These are phyloP conservation scores for Fusarium buharicum DNA, from an alignment of 2,329 filamentous ascomycete genomes.

Conservation along the genomic window DNA sequence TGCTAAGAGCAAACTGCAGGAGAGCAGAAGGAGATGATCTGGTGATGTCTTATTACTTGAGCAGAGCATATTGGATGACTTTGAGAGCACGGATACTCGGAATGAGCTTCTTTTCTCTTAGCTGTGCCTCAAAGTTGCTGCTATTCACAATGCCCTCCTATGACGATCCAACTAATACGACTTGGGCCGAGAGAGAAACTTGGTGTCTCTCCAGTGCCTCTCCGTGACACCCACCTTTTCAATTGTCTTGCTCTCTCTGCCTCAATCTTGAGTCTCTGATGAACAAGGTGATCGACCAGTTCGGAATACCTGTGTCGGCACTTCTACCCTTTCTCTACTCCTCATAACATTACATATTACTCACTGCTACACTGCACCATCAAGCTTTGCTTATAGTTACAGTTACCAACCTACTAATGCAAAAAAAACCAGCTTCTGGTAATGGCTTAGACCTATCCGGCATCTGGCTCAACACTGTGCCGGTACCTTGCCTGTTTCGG, in stretches of 20 bases:
- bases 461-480: slow-evolving; percentile 28
- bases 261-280: slow-evolving; percentile 3
- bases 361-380: no score
- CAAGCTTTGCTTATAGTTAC: neutral
- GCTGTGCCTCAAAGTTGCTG: slow-evolving; percentile 18
- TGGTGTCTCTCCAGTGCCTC: slow-evolving; percentile 11
- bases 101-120: neutral
- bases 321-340: no score
- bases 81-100: no score
- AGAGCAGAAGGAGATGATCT: slow-evolving; percentile 6
- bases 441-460: slow-evolving; percentile 2
- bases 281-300: no score
- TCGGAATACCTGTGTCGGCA: neutral
- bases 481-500: slow-evolving; percentile 7
- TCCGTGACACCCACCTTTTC: slow-evolving; percentile 22
- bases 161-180: no score
- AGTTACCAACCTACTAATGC: no score
- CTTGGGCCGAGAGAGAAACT: neutral
- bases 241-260: neutral
- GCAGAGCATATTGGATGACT: no score
- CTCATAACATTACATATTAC: no score
- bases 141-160: no score
- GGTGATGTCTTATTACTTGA: no score
- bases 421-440: slow-evolving; percentile 12
- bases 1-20: slow-evolving; percentile 22